These are phyloP conservation scores for Ampelocalamus luodianensis DNA, from an alignment of 176 grass and related monocot species.

Conservation along the genomic window DNA sequence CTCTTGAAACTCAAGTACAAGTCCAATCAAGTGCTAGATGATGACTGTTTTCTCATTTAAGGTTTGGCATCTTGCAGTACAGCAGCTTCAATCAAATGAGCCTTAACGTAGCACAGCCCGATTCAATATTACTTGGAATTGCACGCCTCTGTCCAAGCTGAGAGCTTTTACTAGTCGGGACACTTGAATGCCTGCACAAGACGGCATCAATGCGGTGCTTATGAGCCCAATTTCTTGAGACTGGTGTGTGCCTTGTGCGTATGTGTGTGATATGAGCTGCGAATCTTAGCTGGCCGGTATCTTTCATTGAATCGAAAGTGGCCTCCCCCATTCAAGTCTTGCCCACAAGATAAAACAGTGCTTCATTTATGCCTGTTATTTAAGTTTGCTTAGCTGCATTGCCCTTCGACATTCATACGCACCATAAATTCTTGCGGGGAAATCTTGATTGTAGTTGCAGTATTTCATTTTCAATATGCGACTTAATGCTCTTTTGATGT, in stretches of 20 bases:
- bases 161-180: conserved; percentile 54
- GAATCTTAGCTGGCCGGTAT: conserved; percentile 58
- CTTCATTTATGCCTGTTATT: conserved; percentile 61
- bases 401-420: conserved; percentile 46
- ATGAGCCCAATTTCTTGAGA: conserved; percentile 47
- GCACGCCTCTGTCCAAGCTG: conserved; percentile 54
- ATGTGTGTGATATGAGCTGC: conserved; percentile 49
- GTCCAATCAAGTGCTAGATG: conserved; percentile 54
- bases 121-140: conserved; percentile 55
- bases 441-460: conserved; percentile 48
- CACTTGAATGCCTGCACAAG: conserved; percentile 66
- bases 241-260: conserved; percentile 37
- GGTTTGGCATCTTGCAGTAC: conserved; percentile 62
- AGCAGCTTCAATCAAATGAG: conserved; percentile 51
- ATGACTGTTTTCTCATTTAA: conserved; percentile 63
- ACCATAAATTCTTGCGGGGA: conserved; percentile 54
- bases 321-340: conserved; percentile 63
- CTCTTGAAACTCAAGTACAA: conserved; percentile 37
- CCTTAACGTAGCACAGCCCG: conserved; percentile 46
- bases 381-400: conserved; percentile 62
- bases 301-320: conserved; percentile 64
- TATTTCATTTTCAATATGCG: not conserved
- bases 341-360: conserved; percentile 67
- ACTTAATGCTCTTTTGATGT: conserved; percentile 26
- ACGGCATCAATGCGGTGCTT: conserved; percentile 51